A percentile compares a stretch with the other conserved stretches of the same genome.
phyloP scores from a whole-genome alignment of 176 grass and related monocot species.

The Chrysopogon serrulatus region DNA sequence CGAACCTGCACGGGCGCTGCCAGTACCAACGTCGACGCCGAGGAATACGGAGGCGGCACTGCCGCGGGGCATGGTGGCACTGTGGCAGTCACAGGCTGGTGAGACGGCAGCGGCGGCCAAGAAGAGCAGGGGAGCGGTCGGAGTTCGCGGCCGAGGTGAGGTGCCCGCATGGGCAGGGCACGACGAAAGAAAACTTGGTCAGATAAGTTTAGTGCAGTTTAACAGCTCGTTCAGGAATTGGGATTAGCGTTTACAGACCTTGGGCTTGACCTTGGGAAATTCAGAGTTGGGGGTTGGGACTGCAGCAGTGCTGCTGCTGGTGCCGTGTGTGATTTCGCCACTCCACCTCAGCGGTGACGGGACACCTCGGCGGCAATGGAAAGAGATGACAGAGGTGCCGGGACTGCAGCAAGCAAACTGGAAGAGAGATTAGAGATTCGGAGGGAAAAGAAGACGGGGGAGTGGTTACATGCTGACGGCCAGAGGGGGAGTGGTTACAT shows the following conservation, averaged over 20 bases:
- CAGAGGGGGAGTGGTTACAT: background rate
- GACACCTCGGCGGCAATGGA: background rate
- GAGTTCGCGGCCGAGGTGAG: slow-evolving; percentile 2
- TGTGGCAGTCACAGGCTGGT: background rate
- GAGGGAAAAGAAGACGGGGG: background rate
- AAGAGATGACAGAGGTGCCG: background rate
- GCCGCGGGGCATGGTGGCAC: slow-evolving; percentile 18
- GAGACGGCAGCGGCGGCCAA: slow-evolving; percentile 1
- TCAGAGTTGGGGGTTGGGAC: no score
- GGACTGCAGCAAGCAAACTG: background rate
- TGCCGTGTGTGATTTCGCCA: background rate
- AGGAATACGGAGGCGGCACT: slow-evolving; percentile 46
- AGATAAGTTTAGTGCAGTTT: background rate
- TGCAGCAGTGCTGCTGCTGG: no score
- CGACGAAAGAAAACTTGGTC: background rate
- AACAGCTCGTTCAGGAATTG: background rate
- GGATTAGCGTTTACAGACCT: background rate
- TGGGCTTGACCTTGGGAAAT: no score
- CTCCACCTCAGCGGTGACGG: background rate
- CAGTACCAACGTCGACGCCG: slow-evolving; percentile 86
- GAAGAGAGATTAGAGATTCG: background rate
- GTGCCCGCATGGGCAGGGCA: background rate
- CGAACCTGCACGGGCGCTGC: slow-evolving; percentile 87
- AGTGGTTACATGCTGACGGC: no score
- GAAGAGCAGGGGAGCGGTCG: background rate